A percentile compares a stretch with the other conserved stretches of the same genome.
These are phyloP conservation scores for Phanerochaete carnosa DNA, from an alignment of 768 basidiomycete species.

Conservation along the genomic window DNA sequence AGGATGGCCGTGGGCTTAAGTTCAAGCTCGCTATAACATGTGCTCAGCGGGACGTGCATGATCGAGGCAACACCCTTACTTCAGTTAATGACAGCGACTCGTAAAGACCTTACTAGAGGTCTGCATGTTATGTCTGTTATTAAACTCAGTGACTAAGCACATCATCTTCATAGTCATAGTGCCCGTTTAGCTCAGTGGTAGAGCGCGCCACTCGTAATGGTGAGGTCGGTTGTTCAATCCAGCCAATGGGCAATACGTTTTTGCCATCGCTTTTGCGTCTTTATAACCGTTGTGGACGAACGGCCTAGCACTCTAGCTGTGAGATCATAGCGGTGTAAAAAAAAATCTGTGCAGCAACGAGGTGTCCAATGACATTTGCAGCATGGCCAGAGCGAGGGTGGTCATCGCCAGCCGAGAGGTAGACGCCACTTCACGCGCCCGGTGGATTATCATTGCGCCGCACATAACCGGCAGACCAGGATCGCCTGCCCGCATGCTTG, in stretches of 20 bases:
- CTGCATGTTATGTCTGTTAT: too few species aligned
- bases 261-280: too few species aligned
- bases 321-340: too few species aligned
- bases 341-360: too few species aligned
- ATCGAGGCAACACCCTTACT: neutral
- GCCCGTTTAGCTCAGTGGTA: conserved; percentile 19
- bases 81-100: too few species aligned
- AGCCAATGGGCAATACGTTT: conserved; percentile 17
- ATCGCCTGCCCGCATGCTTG: neutral
- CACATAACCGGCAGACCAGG: neutral
- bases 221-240: conserved; percentile 19
- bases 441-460: neutral
- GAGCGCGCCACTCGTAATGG: conserved; percentile 19
- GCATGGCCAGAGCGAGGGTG: too few species aligned
- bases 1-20: neutral
- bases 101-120: too few species aligned
- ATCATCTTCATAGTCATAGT: neutral
- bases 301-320: too few species aligned
- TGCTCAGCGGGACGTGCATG: neutral
- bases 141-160: neutral
- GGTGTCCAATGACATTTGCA: too few species aligned
- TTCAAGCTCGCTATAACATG: neutral
- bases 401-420: too few species aligned
- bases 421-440: too few species aligned
- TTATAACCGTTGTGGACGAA: too few species aligned